Evolutionary conservation across 2,329 filamentous ascomycete genomes (phyloP).

Genomic region (Nemania serpens): DNA sequence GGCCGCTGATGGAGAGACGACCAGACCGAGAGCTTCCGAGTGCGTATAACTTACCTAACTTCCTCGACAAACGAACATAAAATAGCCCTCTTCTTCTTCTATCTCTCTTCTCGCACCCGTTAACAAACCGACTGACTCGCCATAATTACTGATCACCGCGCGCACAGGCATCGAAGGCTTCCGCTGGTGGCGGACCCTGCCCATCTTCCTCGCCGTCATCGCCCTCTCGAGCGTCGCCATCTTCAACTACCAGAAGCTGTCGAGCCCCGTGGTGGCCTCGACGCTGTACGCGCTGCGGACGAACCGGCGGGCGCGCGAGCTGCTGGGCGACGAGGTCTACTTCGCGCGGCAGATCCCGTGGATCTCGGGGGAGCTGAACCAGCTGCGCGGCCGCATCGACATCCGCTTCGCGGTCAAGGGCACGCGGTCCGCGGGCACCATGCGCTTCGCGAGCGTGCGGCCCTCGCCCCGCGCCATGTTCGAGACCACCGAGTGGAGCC

Average conservation of each 20-base stretch:
- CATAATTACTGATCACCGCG: background rate
- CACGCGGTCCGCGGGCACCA: conserved; percentile 69
- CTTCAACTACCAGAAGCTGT: conserved; percentile 99
- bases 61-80: too few relatives aligned
- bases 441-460: conserved; percentile 80
- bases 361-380: conserved; percentile 88
- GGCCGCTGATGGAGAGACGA: conserved; percentile 67
- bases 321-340: conserved; percentile 86
- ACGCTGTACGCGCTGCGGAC: conserved; percentile 92
- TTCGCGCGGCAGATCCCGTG: conserved; percentile 79
- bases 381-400: conserved; percentile 88
- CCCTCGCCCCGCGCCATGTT: conserved; percentile 67
- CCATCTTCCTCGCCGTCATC: conserved; percentile 77
- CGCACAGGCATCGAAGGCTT: conserved; percentile 52
- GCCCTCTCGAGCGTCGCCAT: conserved; percentile 77
- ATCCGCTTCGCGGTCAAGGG: conserved; percentile 87
- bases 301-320: conserved; percentile 71
- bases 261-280: conserved; percentile 82
- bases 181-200: conserved; percentile 74
- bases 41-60: too few relatives aligned
- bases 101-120: too few relatives aligned
- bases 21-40: conserved; percentile 70
- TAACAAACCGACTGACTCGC: too few relatives aligned
- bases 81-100: background rate
- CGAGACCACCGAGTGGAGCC: conserved; percentile 87